These are phyloP conservation scores for Laburnicola sp. DNA, from an alignment of 2,329 filamentous ascomycete genomes.

Conservation along the genomic window DNA sequence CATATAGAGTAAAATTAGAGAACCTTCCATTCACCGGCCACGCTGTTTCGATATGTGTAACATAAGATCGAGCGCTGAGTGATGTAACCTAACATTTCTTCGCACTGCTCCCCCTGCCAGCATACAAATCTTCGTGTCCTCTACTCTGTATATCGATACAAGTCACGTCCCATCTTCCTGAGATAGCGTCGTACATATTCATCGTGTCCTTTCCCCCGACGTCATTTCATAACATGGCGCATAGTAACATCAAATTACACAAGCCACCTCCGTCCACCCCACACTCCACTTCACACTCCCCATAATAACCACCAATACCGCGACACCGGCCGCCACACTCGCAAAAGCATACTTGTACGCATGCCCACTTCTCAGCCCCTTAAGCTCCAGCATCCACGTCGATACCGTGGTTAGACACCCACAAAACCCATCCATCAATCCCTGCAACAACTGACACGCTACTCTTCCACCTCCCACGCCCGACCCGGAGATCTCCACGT, in stretches of 20 bases:
- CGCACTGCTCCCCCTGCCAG: too few species aligned
- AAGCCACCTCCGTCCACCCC: slow-evolving; percentile 45
- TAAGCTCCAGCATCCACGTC: slow-evolving; percentile 54
- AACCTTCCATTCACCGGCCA: too few species aligned
- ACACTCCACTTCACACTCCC: slow-evolving; percentile 72
- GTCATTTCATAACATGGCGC: too few species aligned
- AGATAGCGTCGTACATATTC: too few species aligned
- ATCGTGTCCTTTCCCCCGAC: too few species aligned
- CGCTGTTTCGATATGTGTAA: too few species aligned
- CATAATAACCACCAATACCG: slow-evolving; percentile 69
- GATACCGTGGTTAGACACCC: slow-evolving; percentile 53
- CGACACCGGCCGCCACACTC: slow-evolving; percentile 64
- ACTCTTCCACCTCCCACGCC: slow-evolving; percentile 46
- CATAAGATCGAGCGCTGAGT: too few species aligned
- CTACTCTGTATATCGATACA: too few species aligned
- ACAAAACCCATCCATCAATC: slow-evolving; percentile 54
- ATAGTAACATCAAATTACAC: slow-evolving; percentile 20
- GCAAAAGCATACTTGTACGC: slow-evolving; percentile 69
- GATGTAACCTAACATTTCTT: too few species aligned
- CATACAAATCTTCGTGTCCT: too few species aligned
- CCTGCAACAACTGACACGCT: slow-evolving; percentile 53
- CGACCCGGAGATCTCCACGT: slow-evolving; percentile 56
- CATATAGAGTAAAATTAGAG: too few species aligned
- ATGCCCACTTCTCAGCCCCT: slow-evolving; percentile 49
- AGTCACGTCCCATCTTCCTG: too few species aligned